A percentile compares a stretch with the other conserved stretches of the same genome.
These are phyloP conservation scores for Ophiognomonia clavigignenti-juglandacearum DNA, from an alignment of 2,329 filamentous ascomycete species.

Conservation along the genomic window DNA sequence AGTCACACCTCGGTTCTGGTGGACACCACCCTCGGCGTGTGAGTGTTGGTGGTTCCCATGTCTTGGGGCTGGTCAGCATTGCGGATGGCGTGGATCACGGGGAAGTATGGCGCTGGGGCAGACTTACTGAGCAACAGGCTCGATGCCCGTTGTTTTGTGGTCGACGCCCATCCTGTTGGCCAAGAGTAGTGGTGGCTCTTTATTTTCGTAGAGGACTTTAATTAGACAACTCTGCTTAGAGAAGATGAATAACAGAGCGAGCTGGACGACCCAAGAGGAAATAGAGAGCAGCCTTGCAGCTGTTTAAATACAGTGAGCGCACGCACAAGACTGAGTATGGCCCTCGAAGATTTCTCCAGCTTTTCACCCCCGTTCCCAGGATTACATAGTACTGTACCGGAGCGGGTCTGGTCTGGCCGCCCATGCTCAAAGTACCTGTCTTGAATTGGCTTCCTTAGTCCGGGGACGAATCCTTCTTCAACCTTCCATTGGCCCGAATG, in stretches of 20 bases:
- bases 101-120: too few species aligned
- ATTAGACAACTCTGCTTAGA: neutral
- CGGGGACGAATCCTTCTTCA: too few species aligned
- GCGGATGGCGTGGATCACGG: too few species aligned
- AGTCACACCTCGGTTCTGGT: neutral
- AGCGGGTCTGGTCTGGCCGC: neutral
- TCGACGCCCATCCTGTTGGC: neutral
- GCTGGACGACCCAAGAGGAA: neutral
- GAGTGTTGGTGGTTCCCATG: neutral
- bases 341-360: neutral
- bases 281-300: neutral
- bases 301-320: neutral
- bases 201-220: neutral
- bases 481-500: too few species aligned
- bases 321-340: neutral
- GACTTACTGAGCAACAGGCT: neutral
- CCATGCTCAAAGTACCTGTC: neutral
- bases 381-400: neutral
- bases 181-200: neutral
- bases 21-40: neutral
- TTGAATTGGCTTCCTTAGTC: too few species aligned
- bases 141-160: neutral
- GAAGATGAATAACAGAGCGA: neutral
- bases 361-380: neutral
- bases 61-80: neutral